Base-by-base conservation (phyloP, 2,329 filamentous ascomycete species). In the Dactylellina parvicollis region DNA sequence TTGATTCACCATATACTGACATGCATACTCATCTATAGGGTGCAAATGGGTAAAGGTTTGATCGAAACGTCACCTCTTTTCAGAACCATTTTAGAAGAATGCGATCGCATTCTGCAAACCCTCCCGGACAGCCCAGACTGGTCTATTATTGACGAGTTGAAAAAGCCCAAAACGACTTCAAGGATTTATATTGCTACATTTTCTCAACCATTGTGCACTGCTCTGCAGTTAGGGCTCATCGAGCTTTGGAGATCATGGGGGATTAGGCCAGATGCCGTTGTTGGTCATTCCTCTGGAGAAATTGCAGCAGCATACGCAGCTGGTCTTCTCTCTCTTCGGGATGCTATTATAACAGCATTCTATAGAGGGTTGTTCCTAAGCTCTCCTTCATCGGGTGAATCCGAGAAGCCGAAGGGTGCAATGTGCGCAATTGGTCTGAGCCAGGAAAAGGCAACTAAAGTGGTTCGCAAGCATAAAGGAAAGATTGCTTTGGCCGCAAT, bases 151-250 rank as follows among this genome's bases (percentile, higher is more conserved):
- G 60, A 56, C 22, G 60, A 65, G 18, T 36, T 65, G 16, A 16
- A 65, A 56, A 56, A 65, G n/a, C n/a, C 60, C 10, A 65, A 65
- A 40, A 26, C 36, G 8, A 49, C 52, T 5, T 65, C 60, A 4
- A 4, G 49, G 47, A 28, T 65, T 56, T 65, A 80, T 7, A 75
- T 80, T 16, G 81, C 83, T 0, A 79, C 81, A 2, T 75, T 85
- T 20, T 81, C 83, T 0, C 85, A 87, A 73, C 83, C 86, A 0
- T 76, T 86, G 0, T 86, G 83, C 56, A 86, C 85, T 0, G 85
- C 85, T 0, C 42, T 88, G 0, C 86, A 87, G 75, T 80, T 87
- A 1, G 85, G 79, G 0, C 75, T 85, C 0, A 78, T 83, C 0
- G 79, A 83, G 12, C 75, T 82, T 0, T 79, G 85, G 1, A 34